phyloP scores from a whole-genome alignment of 331 rosid species.

The Quercus tomentella region DNA sequence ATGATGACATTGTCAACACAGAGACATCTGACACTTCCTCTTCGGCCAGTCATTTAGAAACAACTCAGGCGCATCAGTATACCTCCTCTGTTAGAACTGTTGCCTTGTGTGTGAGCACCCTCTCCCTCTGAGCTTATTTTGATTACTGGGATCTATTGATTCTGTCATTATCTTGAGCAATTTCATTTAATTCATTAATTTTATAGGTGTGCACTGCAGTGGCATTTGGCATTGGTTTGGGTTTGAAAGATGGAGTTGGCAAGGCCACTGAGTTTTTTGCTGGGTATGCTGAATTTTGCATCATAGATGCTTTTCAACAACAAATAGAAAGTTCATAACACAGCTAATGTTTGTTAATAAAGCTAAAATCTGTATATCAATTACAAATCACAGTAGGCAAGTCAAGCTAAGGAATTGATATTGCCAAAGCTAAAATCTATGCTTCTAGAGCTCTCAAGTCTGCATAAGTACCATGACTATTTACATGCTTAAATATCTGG shows the following conservation, averaged over 20 bases:
- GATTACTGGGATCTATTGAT: conserved; percentile 8
- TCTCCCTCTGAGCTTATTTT: conserved; percentile 11
- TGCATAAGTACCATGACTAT: not conserved
- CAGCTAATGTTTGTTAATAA: not conserved
- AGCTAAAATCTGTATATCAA: not conserved
- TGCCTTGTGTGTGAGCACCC: conserved; percentile 70
- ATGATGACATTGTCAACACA: conserved; percentile 27
- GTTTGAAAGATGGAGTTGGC: conserved; percentile 67
- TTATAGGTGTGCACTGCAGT: conserved; percentile 64
- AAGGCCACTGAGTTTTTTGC: conserved; percentile 86
- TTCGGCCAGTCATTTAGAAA: conserved; percentile 12
- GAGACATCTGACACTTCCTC: conserved; percentile 13
- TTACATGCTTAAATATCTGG: not conserved
- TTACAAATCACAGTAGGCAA: not conserved
- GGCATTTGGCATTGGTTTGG: conserved; percentile 81
- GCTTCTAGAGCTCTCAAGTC: not conserved
- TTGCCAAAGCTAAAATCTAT: not conserved
- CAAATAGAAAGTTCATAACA: not conserved
- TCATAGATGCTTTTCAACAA: not conserved
- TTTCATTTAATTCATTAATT: conserved; percentile 1
- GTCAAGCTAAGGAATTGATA: not conserved
- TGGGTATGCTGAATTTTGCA: conserved; percentile 54
- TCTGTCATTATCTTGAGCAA: not conserved
- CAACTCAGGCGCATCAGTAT: conserved; percentile 35
- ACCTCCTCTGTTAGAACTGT: conserved; percentile 64